Evolutionary conservation across 441 rosid species (phyloP).

Genomic region (Gossypium laxum): DNA sequence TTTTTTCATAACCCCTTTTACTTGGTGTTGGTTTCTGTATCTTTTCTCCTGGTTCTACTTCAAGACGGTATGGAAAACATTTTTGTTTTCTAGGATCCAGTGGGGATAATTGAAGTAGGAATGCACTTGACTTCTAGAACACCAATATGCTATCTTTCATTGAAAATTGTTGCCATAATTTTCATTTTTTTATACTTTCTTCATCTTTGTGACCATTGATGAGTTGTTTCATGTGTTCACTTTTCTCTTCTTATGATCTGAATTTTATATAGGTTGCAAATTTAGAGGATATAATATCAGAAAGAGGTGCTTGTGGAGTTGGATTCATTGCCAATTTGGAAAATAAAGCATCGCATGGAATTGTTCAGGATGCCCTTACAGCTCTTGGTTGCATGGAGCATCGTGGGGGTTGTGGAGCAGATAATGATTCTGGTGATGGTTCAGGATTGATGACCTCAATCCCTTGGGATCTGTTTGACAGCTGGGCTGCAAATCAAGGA

Average conservation of each 20-base stretch:
- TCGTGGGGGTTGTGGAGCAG: slow-evolving; percentile 99
- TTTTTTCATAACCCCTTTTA: background rate
- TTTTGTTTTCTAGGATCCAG: background rate
- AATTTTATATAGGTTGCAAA: slow-evolving; percentile 48
- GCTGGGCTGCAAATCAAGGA: slow-evolving; percentile 79
- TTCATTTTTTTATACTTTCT: background rate
- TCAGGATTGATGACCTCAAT: slow-evolving; percentile 93
- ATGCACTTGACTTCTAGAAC: background rate
- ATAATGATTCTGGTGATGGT: slow-evolving; percentile 97
- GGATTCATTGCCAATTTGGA: slow-evolving; percentile 95
- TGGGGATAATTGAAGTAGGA: background rate
- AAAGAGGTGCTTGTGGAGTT: slow-evolving; percentile 98
- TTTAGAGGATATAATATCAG: slow-evolving; percentile 78
- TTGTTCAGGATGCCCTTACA: slow-evolving; percentile 68
- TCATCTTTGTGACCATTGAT: background rate
- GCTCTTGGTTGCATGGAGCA: slow-evolving; percentile 99
- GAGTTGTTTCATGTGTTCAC: background rate
- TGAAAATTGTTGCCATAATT: background rate
- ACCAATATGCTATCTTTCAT: background rate
- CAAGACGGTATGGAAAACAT: background rate
- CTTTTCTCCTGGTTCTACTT: background rate
- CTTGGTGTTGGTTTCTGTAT: background rate
- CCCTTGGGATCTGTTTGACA: slow-evolving; percentile 80
- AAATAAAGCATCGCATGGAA: slow-evolving; percentile 70
- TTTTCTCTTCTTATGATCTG: background rate